Conservation (phyloP, 2,329 filamentous ascomycete genomes). For the Fusarium beomiforme region DNA sequence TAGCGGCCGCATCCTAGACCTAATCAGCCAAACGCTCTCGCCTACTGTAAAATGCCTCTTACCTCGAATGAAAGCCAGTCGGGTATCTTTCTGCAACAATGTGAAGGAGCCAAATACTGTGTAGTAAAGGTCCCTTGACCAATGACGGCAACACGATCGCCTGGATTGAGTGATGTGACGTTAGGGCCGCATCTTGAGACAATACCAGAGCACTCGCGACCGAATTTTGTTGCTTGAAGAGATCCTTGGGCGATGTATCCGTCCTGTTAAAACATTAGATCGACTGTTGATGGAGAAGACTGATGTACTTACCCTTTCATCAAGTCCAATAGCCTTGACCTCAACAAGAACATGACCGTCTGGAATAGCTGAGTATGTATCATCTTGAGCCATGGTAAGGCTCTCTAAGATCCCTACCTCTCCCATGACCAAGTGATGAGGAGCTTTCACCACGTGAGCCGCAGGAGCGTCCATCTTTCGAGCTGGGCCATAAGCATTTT, state of each 20-base stretch:
- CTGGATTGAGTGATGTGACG: constrained; percentile 19
- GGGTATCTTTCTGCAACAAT: constrained; percentile 33
- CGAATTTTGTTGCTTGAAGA: constrained; percentile 27
- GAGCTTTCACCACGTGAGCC: constrained; percentile 8
- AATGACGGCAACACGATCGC: constrained; percentile 35
- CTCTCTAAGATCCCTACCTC: constrained; percentile 38
- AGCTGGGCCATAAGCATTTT: constrained; percentile 36
- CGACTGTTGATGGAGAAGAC: background rate
- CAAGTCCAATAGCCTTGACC: constrained; percentile 33
- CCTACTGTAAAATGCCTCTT: background rate
- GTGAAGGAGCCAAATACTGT: constrained; percentile 25
- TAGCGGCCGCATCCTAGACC: constrained; percentile 31
- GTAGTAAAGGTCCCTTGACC: constrained; percentile 37
- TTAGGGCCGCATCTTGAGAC: constrained; percentile 21
- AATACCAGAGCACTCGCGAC: constrained; percentile 37
- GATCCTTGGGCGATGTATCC: constrained; percentile 33
- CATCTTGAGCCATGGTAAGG: constrained; percentile 32
- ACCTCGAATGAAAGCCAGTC: constrained; percentile 39
- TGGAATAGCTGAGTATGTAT: background rate
- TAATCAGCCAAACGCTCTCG: background rate
- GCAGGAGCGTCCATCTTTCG: constrained; percentile 23
- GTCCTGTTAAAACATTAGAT: constrained; percentile 30
- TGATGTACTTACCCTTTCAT: constrained; percentile 29
- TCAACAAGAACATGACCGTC: constrained; percentile 34
- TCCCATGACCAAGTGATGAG: constrained; percentile 28